These are phyloP conservation scores for Tetraselmis striata DNA, from an alignment of 139 green algal species.

Conservation along the genomic window DNA sequence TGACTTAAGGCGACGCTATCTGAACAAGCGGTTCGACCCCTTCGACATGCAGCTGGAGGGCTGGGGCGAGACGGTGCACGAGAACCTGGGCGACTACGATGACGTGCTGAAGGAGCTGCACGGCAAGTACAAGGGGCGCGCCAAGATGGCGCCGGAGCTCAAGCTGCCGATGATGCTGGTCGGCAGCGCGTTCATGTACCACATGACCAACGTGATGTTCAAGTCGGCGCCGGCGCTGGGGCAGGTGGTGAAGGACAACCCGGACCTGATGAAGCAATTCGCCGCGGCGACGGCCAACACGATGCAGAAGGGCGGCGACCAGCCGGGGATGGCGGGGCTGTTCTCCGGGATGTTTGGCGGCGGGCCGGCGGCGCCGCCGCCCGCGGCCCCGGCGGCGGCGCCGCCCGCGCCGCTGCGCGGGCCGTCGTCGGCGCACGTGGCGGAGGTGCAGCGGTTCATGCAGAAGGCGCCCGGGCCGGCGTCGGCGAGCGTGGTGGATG, in stretches of 20 bases:
- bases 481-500: too few species aligned
- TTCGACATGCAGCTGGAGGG: slow-evolving; percentile 13
- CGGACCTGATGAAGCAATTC: slow-evolving; percentile 10
- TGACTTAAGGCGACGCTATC: too few species aligned
- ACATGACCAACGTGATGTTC: slow-evolving; percentile 10
- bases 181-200: slow-evolving; percentile 16
- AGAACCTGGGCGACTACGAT: slow-evolving; percentile 11
- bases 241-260: slow-evolving; percentile 13
- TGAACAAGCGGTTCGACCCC: slow-evolving; percentile 18
- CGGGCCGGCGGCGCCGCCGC: too few species aligned
- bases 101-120: slow-evolving; percentile 16
- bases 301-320: too few species aligned
- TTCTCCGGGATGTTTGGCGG: too few species aligned
- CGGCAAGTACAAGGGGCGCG: slow-evolving; percentile 6
- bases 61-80: slow-evolving; percentile 6
- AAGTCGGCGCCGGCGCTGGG: slow-evolving; percentile 1
- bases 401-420: too few species aligned
- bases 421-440: too few species aligned
- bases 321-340: too few species aligned
- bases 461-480: too few species aligned
- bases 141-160: slow-evolving; percentile 17
- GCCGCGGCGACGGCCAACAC: slow-evolving; percentile 1
- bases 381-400: too few species aligned
- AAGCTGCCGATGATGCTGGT: slow-evolving; percentile 14
- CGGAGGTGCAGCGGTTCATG: too few species aligned